Evolutionary conservation across 495 filamentous ascomycete species (phyloP).

Genomic region (Pseudoneurospora amorphoporcata): DNA sequence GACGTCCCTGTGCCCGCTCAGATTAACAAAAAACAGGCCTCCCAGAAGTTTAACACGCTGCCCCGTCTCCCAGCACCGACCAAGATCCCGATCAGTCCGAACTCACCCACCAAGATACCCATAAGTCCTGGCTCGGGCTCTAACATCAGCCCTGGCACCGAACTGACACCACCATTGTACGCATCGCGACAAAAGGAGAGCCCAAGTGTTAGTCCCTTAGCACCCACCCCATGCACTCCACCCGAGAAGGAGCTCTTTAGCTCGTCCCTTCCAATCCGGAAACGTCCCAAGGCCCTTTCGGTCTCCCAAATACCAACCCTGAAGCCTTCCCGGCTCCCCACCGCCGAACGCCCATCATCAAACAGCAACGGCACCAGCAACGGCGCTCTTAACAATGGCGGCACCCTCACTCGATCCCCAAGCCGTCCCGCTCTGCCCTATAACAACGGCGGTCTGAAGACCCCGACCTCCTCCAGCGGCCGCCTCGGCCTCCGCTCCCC

Average conservation of each 20-base stretch:
- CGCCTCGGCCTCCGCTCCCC: conserved; percentile 82
- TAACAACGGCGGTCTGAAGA: not conserved
- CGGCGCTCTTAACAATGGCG: not conserved
- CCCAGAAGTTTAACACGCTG: conserved; percentile 46
- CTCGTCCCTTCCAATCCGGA: not conserved
- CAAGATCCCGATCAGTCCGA: conserved; percentile 35
- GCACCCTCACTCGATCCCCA: not conserved
- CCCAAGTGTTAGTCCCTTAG: conserved; percentile 17
- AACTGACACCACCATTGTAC: conserved; percentile 4
- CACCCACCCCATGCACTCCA: conserved; percentile 3
- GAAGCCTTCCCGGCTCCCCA: conserved; percentile 21
- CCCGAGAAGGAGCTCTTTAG: not conserved
- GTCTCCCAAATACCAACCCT: conserved; percentile 40
- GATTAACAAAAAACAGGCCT: conserved; percentile 46
- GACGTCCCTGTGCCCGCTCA: conserved; percentile 24
- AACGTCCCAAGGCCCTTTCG: conserved; percentile 31
- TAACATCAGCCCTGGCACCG: not conserved
- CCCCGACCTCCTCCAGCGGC: conserved; percentile 26
- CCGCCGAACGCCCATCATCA: not conserved
- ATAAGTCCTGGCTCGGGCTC: not conserved
- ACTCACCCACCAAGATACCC: conserved; percentile 6
- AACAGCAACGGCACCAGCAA: not conserved
- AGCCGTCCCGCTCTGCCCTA: not conserved
- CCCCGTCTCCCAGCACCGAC: conserved; percentile 29
- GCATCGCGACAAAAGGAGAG: conserved; percentile 37